phyloP scores from a whole-genome alignment of 345 rosid genomes.

The Eucalyptus guilfoylei region DNA sequence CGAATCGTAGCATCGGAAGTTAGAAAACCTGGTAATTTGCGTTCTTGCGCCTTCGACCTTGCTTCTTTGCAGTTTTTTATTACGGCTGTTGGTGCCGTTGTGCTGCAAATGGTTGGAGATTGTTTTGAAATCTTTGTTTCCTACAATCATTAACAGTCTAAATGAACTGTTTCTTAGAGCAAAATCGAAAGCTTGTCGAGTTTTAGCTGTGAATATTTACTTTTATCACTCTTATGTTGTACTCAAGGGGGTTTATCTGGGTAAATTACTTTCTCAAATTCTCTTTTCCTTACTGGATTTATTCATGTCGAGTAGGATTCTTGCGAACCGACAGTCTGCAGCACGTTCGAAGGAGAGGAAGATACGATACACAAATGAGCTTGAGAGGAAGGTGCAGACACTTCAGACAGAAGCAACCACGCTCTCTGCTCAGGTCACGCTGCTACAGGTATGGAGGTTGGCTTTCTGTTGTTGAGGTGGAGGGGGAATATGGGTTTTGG shows the following conservation, averaged over 20 bases:
- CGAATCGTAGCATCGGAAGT: not conserved
- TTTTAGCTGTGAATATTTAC: not conserved
- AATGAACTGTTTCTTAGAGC: not conserved
- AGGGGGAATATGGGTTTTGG: not conserved
- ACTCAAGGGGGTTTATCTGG: not conserved
- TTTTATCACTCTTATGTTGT: not conserved
- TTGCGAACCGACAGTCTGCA: constrained; percentile 92
- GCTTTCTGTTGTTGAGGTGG: not conserved
- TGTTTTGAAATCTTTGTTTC: not conserved
- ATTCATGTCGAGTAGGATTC: constrained; percentile 33
- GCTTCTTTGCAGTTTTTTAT: not conserved
- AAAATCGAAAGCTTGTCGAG: not conserved
- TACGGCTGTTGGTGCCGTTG: not conserved
- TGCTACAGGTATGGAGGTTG: constrained; percentile 53
- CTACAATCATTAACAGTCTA: not conserved
- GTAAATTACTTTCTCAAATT: not conserved
- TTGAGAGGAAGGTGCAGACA: constrained; percentile 97
- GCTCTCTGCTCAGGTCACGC: constrained; percentile 91
- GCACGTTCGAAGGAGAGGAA: constrained; percentile 97
- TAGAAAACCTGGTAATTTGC: not conserved
- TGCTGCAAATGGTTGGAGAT: not conserved
- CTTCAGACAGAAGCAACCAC: constrained; percentile 97
- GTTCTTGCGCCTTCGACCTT: not conserved
- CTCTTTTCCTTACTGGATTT: not conserved
- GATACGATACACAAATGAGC: constrained; percentile 65